These are phyloP conservation scores for Penicillium pancosmium DNA, from an alignment of 495 filamentous ascomycete species.

Conservation along the genomic window DNA sequence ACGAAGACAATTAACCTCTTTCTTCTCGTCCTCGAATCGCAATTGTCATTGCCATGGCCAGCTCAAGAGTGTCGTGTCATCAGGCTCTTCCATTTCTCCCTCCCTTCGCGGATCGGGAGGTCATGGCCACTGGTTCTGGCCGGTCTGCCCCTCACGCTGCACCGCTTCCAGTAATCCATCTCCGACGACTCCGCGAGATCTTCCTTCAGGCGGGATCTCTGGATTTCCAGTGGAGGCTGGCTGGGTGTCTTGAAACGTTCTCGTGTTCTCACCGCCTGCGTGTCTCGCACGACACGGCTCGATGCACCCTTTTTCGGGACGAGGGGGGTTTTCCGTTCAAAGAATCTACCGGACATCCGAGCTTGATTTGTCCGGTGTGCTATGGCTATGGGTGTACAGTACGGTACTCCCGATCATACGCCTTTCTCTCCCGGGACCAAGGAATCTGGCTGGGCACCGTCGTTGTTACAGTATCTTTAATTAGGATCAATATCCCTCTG, in stretches of 20 bases:
- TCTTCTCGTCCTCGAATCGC: not conserved
- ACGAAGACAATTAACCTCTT: not conserved
- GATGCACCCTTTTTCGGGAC: conserved; percentile 1
- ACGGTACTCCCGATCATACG: not conserved
- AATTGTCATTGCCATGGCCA: not conserved
- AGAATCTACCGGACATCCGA: not conserved
- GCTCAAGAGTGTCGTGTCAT: not conserved
- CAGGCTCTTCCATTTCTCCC: not conserved
- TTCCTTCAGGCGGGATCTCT: conserved; percentile 2
- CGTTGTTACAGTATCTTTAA: not conserved
- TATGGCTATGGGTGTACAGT: too few relatives aligned
- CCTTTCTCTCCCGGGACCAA: not conserved
- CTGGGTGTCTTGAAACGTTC: conserved; percentile 18
- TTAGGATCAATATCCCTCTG: not conserved
- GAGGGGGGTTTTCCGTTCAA: not conserved
- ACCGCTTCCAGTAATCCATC: conserved; percentile 19
- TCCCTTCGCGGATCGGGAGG: not conserved
- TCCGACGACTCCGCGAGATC: conserved; percentile 12
- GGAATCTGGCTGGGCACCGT: not conserved
- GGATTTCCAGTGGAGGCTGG: not conserved
- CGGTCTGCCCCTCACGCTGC: conserved; percentile 17
- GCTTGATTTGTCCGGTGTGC: too few relatives aligned
- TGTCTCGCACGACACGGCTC: conserved; percentile 14
- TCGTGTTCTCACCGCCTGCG: conserved; percentile 13
- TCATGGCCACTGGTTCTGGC: not conserved